Percentiles rank a stretch among this genome's conserved stretches.
Evolutionary conservation across 2,329 filamentous ascomycete species (phyloP).

Genomic region (Chalara sp.): DNA sequence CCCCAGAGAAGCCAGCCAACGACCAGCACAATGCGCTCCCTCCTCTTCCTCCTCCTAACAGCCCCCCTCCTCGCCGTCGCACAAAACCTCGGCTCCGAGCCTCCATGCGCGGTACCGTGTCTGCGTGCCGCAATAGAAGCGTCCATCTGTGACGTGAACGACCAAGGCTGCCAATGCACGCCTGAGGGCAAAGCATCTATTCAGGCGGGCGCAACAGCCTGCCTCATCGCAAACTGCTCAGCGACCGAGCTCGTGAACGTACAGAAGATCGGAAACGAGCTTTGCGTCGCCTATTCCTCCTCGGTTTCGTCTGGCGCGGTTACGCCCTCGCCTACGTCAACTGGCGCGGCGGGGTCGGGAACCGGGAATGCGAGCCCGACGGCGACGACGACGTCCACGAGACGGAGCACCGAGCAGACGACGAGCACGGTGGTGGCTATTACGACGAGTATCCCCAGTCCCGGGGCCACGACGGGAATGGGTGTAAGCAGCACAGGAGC

Average conservation of each 20-base stretch:
- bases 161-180: not conserved
- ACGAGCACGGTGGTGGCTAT: not conserved
- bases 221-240: not conserved
- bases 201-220: not conserved
- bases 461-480: not conserved
- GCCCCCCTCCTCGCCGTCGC: not conserved
- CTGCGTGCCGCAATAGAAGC: not conserved
- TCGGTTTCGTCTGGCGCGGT: not conserved
- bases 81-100: not conserved
- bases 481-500: not conserved
- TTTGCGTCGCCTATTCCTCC: not conserved
- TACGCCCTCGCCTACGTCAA: too few species aligned
- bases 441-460: not conserved
- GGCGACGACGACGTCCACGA: too few species aligned
- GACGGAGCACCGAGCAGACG: not conserved
- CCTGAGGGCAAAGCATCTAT: not conserved
- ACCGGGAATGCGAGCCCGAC: too few species aligned
- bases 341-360: not conserved
- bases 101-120: not conserved
- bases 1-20: not conserved
- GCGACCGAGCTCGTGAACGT: not conserved
- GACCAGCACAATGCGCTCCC: not conserved
- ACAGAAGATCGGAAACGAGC: not conserved
- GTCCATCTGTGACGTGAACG: not conserved
- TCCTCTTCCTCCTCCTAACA: not conserved